Percentiles rank a stretch among this genome's conserved stretches.
These are phyloP conservation scores for Rosellinia necatrix DNA, from an alignment of 2,329 filamentous ascomycete species.

Conservation along the genomic window DNA sequence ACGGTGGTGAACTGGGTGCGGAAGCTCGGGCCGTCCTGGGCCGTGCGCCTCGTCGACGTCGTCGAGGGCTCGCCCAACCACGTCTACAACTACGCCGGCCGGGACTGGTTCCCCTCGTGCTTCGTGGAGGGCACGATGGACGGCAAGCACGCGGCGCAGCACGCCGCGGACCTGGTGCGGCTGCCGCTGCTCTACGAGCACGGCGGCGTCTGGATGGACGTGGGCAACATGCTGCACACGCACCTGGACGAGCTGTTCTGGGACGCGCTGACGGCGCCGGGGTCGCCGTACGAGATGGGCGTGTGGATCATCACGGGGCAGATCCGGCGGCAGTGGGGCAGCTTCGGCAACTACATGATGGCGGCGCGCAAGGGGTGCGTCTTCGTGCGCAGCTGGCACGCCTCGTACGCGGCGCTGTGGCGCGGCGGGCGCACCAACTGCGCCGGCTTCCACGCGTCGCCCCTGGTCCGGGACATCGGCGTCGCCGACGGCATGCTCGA, in stretches of 20 bases:
- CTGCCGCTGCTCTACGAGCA: conserved; percentile 42
- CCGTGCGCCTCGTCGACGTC: conserved; percentile 46
- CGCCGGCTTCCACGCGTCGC: conserved; percentile 39
- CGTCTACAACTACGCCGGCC: conserved; percentile 41
- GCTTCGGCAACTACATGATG: conserved; percentile 49
- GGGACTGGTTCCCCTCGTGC: conserved; percentile 42
- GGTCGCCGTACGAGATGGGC: conserved; percentile 38
- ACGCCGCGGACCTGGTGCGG: conserved; percentile 50
- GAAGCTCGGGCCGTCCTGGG: conserved; percentile 48
- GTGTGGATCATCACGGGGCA: conserved; percentile 43
- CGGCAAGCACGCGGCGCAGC: conserved; percentile 47
- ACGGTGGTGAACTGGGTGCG: conserved; percentile 50
- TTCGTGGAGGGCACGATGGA: conserved; percentile 47
- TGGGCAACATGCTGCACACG: conserved; percentile 43
- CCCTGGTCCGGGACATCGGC: conserved; percentile 41
- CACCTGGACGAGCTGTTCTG: conserved; percentile 44
- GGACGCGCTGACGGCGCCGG: conserved; percentile 36
- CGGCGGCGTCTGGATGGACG: conserved; percentile 47
- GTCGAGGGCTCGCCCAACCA: conserved; percentile 42
- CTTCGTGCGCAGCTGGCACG: conserved; percentile 51
- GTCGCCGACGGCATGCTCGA: conserved; percentile 39
- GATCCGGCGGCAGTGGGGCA: conserved; percentile 41
- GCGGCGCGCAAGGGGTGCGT: conserved; percentile 47
- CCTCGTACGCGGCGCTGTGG: conserved; percentile 45
- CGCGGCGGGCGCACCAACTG: conserved; percentile 39